Evolutionary conservation across 495 filamentous ascomycete genomes (phyloP).

Genomic region (Bryoglossum gracile): DNA sequence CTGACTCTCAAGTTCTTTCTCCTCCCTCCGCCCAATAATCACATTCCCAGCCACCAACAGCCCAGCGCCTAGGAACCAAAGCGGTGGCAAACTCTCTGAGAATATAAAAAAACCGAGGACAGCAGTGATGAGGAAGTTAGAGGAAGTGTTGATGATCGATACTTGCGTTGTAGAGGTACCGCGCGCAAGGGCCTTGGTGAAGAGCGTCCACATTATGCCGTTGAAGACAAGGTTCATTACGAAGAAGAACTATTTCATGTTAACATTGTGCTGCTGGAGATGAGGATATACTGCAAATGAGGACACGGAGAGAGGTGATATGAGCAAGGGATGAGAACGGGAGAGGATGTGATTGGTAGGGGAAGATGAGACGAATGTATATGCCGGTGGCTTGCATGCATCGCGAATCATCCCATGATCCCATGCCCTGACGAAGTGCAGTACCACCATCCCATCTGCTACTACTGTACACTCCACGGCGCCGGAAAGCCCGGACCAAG

Average conservation of each 20-base stretch:
- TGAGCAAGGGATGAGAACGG: no score
- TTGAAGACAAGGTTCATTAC: conserved; percentile 85
- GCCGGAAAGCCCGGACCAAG: no score
- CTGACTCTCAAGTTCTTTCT: conserved; percentile 26
- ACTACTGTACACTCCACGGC: no score
- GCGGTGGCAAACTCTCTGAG: conserved; percentile 57
- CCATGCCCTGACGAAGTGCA: no score
- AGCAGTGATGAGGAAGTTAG: conserved; percentile 90
- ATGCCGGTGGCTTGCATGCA: no score
- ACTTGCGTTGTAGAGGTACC: conserved; percentile 83
- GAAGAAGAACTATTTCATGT: conserved; percentile 57
- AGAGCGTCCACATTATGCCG: conserved; percentile 89
- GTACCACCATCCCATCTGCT: no score
- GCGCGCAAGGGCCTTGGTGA: conserved; percentile 73
- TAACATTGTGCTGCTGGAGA: neutral
- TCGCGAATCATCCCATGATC: no score
- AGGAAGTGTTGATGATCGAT: conserved; percentile 83
- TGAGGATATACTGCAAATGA: neutral
- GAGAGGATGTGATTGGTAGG: no score
- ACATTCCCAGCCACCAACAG: conserved; percentile 87
- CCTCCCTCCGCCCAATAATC: conserved; percentile 77
- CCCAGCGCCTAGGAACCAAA: conserved; percentile 86
- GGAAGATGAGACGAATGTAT: no score
- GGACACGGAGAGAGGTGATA: neutral
- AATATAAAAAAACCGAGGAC: conserved; percentile 74